These are phyloP conservation scores for Ziziphus jujuba DNA, from an alignment of 306 rosid genomes.

Conservation along the genomic window DNA sequence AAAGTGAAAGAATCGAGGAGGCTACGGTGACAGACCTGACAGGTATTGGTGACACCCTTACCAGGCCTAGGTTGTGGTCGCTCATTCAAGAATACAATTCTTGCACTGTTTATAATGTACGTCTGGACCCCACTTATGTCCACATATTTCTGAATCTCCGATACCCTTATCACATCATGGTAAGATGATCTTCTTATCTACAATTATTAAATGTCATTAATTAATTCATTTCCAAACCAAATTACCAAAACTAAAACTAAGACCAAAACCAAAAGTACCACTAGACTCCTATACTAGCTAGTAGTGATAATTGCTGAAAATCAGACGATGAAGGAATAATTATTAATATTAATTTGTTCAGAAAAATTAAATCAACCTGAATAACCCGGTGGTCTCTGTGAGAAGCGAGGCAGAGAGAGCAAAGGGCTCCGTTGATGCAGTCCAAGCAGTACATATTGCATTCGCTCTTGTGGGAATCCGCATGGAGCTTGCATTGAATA, in stretches of 20 bases:
- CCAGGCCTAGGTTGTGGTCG: slow-evolving; percentile 99
- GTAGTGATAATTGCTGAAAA: too few relatives aligned
- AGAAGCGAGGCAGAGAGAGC: slow-evolving; percentile 74
- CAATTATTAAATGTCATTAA: not conserved
- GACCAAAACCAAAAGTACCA: too few relatives aligned
- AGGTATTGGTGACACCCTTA: slow-evolving; percentile 87
- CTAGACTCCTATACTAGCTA: too few relatives aligned
- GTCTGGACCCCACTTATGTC: slow-evolving; percentile 93
- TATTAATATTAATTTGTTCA: too few relatives aligned
- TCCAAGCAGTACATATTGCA: slow-evolving; percentile 97
- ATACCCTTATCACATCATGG: slow-evolving; percentile 88
- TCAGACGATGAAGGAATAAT: too few relatives aligned
- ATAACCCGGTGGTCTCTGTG: slow-evolving; percentile 80
- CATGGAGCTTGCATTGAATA: slow-evolving; percentile 81
- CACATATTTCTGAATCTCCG: slow-evolving; percentile 85
- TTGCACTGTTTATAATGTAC: slow-evolving; percentile 91
- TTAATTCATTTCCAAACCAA: too few relatives aligned
- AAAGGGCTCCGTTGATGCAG: slow-evolving; percentile 79
- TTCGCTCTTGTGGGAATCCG: slow-evolving; percentile 89
- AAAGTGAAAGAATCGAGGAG: slow-evolving; percentile 87
- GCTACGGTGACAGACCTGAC: slow-evolving; percentile 91
- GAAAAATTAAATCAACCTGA: slow-evolving; percentile 46
- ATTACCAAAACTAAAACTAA: not conserved
- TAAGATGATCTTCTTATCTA: slow-evolving; percentile 94
- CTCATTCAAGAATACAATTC: slow-evolving; percentile 88